phyloP scores from a whole-genome alignment of 2,329 filamentous ascomycete genomes.

The Setomelanomma holmii region DNA sequence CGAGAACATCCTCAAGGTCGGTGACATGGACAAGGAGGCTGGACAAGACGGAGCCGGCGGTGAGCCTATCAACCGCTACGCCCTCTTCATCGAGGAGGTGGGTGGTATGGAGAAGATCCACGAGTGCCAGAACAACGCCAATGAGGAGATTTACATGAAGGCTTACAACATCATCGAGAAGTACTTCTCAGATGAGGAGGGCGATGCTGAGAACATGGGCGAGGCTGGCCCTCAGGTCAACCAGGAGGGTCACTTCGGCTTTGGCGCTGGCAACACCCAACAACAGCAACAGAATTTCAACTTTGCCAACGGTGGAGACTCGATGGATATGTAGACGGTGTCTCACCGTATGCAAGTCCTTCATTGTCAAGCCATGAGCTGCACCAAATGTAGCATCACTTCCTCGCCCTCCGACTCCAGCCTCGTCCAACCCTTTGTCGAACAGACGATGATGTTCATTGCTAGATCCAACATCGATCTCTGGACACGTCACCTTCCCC shows the following conservation, averaged over 20 bases:
- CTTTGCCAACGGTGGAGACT: conserved; percentile 81
- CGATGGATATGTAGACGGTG: conserved; percentile 73
- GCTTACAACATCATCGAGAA: conserved; percentile 99
- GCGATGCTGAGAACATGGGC: conserved; percentile 76
- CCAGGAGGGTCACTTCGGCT: conserved; percentile 79
- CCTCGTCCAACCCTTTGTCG: conserved; percentile 16
- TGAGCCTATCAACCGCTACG: conserved; percentile 90
- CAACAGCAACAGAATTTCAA: conserved; percentile 83
- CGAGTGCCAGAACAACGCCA: conserved; percentile 99
- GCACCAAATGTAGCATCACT: conserved; percentile 10
- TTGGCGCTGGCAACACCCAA: conserved; percentile 68
- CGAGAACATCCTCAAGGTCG: conserved; percentile 99
- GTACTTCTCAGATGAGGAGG: conserved; percentile 99
- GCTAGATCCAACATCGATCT: conserved; percentile 36
- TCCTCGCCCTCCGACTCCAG: conserved; percentile 13
- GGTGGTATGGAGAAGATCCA: conserved; percentile 99
- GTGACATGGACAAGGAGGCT: conserved; percentile 96
- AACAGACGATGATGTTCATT: conserved; percentile 24
- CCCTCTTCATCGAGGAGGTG: conserved; percentile 97
- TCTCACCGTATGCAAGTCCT: conserved; percentile 7
- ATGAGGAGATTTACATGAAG: conserved; percentile 99
- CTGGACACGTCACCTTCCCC: conserved; percentile 21
- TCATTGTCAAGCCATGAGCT: conserved; percentile 11
- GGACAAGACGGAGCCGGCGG: conserved; percentile 64
- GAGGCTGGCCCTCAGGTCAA: conserved; percentile 76